Evolutionary conservation across 345 rosid genomes (phyloP).

Genomic region (Theobroma cacao): DNA sequence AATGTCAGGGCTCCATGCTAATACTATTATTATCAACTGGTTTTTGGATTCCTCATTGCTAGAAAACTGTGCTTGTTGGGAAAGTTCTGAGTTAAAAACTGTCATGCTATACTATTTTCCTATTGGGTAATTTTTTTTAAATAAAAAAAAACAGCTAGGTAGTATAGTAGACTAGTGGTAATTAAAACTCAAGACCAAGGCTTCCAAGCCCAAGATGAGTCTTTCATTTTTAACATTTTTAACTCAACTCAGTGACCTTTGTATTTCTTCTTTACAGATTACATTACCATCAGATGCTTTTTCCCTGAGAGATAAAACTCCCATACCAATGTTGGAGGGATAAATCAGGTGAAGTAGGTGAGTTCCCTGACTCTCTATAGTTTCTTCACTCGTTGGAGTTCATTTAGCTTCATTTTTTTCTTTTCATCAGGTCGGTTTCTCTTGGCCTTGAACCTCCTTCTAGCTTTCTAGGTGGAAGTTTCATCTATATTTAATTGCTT

Average conservation of each 20-base stretch:
- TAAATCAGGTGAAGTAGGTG: constrained; percentile 34
- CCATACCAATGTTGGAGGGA: constrained; percentile 29
- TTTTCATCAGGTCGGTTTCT: constrained; percentile 9
- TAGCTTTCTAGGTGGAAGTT: not conserved
- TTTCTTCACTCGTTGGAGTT: not conserved
- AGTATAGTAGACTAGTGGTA: not conserved
- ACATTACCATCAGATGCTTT: not conserved
- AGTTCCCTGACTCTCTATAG: constrained; percentile 20
- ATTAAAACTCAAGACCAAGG: not conserved
- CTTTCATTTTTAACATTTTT: constrained; percentile 8
- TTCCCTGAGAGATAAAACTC: constrained; percentile 14
- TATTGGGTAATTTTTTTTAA: not conserved
- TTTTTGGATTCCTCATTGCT: constrained; percentile 4
- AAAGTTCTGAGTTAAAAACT: not conserved
- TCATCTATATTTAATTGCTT: not conserved
- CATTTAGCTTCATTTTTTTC: constrained; percentile 2
- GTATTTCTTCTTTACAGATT: not conserved
- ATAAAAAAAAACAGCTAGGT: not conserved
- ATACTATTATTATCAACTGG: not conserved
- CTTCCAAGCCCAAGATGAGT: not conserved
- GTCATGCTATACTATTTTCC: constrained; percentile 2
- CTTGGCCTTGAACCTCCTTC: not conserved
- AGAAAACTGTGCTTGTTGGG: constrained; percentile 13
- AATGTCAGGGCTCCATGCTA: constrained; percentile 15
- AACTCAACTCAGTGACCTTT: not conserved